Percentiles rank a stretch among this genome's conserved stretches.
phyloP scores from a whole-genome alignment of 2,329 filamentous ascomycete genomes.

The Seiridium cupressi region DNA sequence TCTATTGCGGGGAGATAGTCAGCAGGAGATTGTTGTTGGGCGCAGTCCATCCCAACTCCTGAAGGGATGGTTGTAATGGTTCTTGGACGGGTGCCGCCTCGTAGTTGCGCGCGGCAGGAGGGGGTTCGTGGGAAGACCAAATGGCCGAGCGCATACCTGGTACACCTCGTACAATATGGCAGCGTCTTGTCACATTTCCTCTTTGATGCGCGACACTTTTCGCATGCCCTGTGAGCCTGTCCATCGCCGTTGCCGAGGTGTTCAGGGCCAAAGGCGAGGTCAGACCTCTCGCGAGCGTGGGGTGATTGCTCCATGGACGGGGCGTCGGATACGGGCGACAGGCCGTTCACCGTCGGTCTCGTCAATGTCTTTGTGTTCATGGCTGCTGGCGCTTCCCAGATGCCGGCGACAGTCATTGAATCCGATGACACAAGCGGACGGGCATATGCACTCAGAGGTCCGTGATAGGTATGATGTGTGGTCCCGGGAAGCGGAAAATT shows the following conservation, averaged over 20 bases:
- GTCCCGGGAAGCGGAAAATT: no score
- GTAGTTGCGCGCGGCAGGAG: no score
- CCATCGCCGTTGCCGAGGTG: background rate
- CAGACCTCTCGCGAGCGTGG: constrained; percentile 1
- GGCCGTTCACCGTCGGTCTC: constrained; percentile 3
- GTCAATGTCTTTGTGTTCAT: background rate
- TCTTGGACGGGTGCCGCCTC: no score
- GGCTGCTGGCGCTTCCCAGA: background rate
- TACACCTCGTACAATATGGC: constrained; percentile 29
- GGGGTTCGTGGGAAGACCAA: no score
- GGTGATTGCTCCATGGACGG: constrained; percentile 6
- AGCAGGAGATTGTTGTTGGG: background rate
- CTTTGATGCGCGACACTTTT: constrained; percentile 31
- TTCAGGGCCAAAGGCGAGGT: background rate
- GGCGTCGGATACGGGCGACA: constrained; percentile 10
- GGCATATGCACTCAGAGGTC: no score
- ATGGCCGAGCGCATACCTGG: constrained; percentile 19
- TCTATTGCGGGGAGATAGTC: constrained; percentile 13
- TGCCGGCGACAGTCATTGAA: background rate
- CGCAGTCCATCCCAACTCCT: no score
- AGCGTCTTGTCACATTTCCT: constrained; percentile 32
- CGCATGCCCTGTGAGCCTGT: constrained; percentile 25
- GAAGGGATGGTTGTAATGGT: no score
- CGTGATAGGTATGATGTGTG: no score
- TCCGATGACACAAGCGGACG: background rate